Evolutionary conservation across 2,329 filamentous ascomycete genomes (phyloP), one percentile per base, ranked within the genome.

Genomic region (Chlorencoelia australis): DNA sequence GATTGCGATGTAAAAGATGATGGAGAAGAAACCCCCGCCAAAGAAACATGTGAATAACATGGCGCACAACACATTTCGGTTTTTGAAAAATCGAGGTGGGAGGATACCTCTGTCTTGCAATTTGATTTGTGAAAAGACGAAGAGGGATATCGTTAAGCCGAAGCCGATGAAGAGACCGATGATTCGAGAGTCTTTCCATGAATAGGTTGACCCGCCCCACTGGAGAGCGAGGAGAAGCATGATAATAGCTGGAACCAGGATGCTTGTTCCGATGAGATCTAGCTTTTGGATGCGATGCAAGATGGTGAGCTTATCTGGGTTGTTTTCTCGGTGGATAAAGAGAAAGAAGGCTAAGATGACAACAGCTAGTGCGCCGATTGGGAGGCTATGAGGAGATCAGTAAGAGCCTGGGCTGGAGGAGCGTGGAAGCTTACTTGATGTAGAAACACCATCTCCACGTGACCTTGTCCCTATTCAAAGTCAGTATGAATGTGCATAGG

Each of bases 171-270:
- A 51, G 8, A 62, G 47, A 5, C 50, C 58, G n/a, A 62, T 58
- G 8, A 61, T 52, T 1, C 41, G 43, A 16, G 48, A 30, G 33
- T 48, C 55, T 5, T 43, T 46, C 61, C 61, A 65, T 5, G 57
- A 21, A 33, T 59, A 59, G 3, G 52, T 53, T 7, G 53, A 49
- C 0, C 62, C 61, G 13, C 60, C 62, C 51, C 57, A 64, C 44
- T 63, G 56, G 1, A 65, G 47, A 13, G 61, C 61, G 1, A 65
- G 51, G 4, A 65, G 47, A 11, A 62, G 43, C 33, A 50, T 56
- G 27, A 62, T 50, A 6, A 62, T 48, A 3, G 53, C 49, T 0
- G 59, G 59, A 3, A 62, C 50, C 18, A 63, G 51, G 7, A 60
- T 45, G 0, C 47, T 36, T 2, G 56, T 55, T 11, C 62, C 61